These are phyloP conservation scores for Leccinellum albellum DNA, from an alignment of 768 basidiomycete genomes.

Conservation along the genomic window DNA sequence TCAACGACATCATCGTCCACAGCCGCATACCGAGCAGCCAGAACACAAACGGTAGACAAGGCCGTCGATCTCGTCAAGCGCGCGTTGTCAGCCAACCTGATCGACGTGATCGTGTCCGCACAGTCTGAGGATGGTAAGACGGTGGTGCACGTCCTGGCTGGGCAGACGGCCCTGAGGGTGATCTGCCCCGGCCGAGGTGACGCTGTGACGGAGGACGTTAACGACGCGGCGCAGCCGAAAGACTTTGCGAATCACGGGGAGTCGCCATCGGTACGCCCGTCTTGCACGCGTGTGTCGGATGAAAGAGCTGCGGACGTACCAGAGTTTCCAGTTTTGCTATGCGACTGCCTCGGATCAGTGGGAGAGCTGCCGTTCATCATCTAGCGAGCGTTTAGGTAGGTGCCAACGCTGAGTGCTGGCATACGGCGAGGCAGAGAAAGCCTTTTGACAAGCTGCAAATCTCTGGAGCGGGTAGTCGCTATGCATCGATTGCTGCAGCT, in stretches of 20 bases:
- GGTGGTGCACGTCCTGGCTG: neutral
- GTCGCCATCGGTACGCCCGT: conserved; percentile 20
- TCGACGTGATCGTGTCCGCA: conserved; percentile 19
- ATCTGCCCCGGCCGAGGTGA: conserved; percentile 22
- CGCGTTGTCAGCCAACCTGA: conserved; percentile 14
- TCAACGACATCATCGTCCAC: conserved; percentile 21
- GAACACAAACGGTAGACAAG: conserved; percentile 8
- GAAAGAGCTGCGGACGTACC: neutral
- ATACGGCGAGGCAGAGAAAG: too few relatives aligned
- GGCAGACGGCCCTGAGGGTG: conserved; percentile 1
- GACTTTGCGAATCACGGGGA: conserved; percentile 20
- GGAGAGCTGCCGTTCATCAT: too few relatives aligned
- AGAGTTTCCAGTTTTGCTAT: neutral
- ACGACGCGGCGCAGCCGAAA: conserved; percentile 12
- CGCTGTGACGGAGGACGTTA: conserved; percentile 19
- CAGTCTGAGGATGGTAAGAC: conserved; percentile 13
- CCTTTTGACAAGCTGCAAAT: too few relatives aligned
- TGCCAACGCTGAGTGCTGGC: too few relatives aligned
- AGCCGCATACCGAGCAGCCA: neutral
- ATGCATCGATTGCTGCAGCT: too few relatives aligned
- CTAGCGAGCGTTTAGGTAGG: too few relatives aligned
- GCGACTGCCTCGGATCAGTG: too few relatives aligned
- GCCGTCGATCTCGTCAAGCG: conserved; percentile 10
- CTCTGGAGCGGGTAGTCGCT: too few relatives aligned
- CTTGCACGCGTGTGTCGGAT: neutral